Percentiles rank a stretch among this genome's conserved stretches.
These are phyloP conservation scores for Auricularia sp. DNA, from an alignment of 768 basidiomycete genomes.

Conservation along the genomic window DNA sequence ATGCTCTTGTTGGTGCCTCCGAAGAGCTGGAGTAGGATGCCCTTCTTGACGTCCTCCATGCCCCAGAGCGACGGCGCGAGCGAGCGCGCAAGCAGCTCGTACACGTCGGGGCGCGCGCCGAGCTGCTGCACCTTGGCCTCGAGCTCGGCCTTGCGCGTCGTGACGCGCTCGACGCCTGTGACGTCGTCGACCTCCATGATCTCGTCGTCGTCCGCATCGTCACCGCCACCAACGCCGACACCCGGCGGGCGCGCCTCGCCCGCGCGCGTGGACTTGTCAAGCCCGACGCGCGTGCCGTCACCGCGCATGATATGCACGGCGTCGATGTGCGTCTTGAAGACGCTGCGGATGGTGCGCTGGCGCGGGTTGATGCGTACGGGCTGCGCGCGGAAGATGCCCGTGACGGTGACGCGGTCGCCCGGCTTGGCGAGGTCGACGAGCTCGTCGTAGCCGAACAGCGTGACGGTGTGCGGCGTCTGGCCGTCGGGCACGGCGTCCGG, in stretches of 20 bases:
- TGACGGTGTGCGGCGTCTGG: constrained; percentile 96
- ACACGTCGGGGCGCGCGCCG: constrained; percentile 67
- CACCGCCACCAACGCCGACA: constrained; percentile 56
- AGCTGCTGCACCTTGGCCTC: constrained; percentile 70
- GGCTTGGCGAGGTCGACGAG: constrained; percentile 95
- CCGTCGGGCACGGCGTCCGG: constrained; percentile 97
- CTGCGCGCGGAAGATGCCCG: constrained; percentile 90
- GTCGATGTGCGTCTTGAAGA: constrained; percentile 97
- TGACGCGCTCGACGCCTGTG: constrained; percentile 30
- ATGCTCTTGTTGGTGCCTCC: constrained; percentile 98
- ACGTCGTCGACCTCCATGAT: constrained; percentile 18
- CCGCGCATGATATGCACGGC: constrained; percentile 85
- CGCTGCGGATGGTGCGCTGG: constrained; percentile 81
- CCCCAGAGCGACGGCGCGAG: constrained; percentile 95
- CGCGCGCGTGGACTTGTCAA: constrained; percentile 69
- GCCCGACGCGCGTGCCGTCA: constrained; percentile 49
- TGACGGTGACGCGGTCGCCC: constrained; percentile 83
- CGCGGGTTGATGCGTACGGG: constrained; percentile 93
- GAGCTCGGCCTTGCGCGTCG: constrained; percentile 48
- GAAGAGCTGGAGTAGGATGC: constrained; percentile 89
- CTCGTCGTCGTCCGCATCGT: constrained; percentile 49
- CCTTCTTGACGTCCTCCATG: constrained; percentile 99
- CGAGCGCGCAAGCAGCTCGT: constrained; percentile 72
- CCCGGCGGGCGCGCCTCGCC: constrained; percentile 62
- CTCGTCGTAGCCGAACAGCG: constrained; percentile 95